These are phyloP conservation scores for Bonia amplexicaulis DNA, from an alignment of 176 grass and related monocot species.

Conservation along the genomic window DNA sequence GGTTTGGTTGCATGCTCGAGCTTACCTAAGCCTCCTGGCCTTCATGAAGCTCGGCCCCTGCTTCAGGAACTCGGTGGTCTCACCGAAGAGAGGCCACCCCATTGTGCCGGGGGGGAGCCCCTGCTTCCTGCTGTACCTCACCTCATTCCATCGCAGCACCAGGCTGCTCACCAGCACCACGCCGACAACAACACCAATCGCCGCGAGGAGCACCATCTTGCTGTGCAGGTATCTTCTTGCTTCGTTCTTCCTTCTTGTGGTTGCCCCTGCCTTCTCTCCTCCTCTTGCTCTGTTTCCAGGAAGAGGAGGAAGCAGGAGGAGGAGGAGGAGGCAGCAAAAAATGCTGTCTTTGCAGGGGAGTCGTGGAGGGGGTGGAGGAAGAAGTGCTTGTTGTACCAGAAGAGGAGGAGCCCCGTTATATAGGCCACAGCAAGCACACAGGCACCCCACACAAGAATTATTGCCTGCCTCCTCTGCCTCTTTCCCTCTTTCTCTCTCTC, in stretches of 20 bases:
- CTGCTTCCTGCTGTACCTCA: constrained; percentile 64
- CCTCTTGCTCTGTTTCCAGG: background rate
- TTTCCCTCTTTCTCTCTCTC: background rate
- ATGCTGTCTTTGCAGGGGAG: background rate
- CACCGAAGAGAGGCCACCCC: constrained; percentile 92
- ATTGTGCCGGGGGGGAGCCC: constrained; percentile 80
- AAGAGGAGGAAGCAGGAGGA: background rate
- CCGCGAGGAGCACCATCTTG: constrained; percentile 14
- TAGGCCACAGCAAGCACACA: constrained; percentile 21
- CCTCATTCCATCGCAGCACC: constrained; percentile 77
- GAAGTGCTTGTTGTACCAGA: constrained; percentile 5
- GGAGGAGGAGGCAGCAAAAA: background rate
- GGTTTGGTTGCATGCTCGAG: background rate
- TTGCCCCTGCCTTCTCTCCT: background rate
- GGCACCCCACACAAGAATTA: constrained; percentile 8
- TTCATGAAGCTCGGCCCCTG: constrained; percentile 79
- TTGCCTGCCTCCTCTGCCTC: constrained; percentile 15
- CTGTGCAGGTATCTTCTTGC: background rate
- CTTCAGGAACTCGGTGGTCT: constrained; percentile 95
- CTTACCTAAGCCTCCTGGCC: constrained; percentile 67
- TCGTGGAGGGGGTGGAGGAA: background rate
- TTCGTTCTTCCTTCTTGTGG: background rate
- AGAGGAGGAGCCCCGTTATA: constrained; percentile 32
- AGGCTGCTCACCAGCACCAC: constrained; percentile 49
- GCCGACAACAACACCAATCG: background rate